phyloP scores from a whole-genome alignment of 2,329 filamentous ascomycete genomes.

The Iodosphaeria phyllophila region DNA sequence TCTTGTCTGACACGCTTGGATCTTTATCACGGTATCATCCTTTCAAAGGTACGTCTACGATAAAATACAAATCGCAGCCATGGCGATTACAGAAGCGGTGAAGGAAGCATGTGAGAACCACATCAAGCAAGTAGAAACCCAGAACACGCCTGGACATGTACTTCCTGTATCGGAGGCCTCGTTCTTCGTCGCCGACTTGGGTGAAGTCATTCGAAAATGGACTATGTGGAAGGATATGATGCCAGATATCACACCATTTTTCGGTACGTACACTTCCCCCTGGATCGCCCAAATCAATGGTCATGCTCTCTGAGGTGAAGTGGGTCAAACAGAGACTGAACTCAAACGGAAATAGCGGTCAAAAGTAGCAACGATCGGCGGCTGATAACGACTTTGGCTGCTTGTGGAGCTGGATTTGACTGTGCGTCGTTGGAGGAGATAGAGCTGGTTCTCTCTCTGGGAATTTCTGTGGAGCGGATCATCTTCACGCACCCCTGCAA shows the following conservation, averaged over 20 bases:
- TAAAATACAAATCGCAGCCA: too few relatives aligned
- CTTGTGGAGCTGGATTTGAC: conserved; percentile 87
- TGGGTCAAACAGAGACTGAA: too few relatives aligned
- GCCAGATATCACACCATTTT: conserved; percentile 85
- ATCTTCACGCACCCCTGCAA: conserved; percentile 99
- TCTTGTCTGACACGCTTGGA: too few relatives aligned
- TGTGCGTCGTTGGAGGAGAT: conserved; percentile 97
- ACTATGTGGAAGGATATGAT: conserved; percentile 94
- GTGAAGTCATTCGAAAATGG: conserved; percentile 97
- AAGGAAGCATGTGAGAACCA: too few relatives aligned
- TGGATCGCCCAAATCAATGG: conserved; percentile 1
- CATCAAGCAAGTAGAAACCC: too few relatives aligned
- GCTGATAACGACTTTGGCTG: conserved; percentile 72
- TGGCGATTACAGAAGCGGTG: too few relatives aligned
- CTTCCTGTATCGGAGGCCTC: too few relatives aligned
- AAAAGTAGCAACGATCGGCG: conserved; percentile 95
- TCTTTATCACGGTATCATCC: too few relatives aligned
- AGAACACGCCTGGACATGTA: too few relatives aligned
- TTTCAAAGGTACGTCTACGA: too few relatives aligned
- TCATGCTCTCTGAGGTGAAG: conserved; percentile 19
- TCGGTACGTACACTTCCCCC: conserved; percentile 37
- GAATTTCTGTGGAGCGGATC: conserved; percentile 74
- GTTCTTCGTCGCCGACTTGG: conserved; percentile 95
- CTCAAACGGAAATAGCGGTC: too few relatives aligned
- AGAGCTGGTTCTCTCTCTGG: conserved; percentile 70